Evolutionary conservation across 1,139 yeast species (phyloP), one percentile per base, ranked within the genome.

Genomic region (Magnusiomyces sp.): DNA sequence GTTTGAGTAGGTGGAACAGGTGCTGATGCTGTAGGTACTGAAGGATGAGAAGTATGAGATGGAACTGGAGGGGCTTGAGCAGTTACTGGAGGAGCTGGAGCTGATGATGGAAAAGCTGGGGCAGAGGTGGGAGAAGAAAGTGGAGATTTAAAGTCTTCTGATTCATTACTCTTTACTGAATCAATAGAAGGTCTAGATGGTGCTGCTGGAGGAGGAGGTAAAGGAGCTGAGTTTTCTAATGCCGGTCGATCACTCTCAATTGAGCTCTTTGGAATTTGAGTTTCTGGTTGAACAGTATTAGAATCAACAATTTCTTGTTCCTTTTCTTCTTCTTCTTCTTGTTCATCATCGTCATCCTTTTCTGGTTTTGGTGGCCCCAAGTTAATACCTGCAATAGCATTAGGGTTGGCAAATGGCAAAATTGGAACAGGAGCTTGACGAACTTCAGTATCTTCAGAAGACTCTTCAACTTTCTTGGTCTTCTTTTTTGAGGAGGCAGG

Each of bases 401-500:
- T 62, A 2, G 71, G 63, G 34, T 59, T 61, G 0, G 78, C 77
- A 62, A 73, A 71, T 10, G 83, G 82, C 58, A 77, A 61, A 16
- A 76, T 69, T 1, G 85, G 81, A 46, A 77, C 67, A 1, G 81
- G 63, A 7, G 59, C 60, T n/a, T 50, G 59, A 9, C 42, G 53
- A 5, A 53, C 49, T 29, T 45, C 50, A n/a, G 48, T 20, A 3
- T 39, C 53, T 23, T 61, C 60, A 11, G 54, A 58, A 14, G 56
- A 61, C 5, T 56, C 61, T 27, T 61, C 65, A 41, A 60, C 58
- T 52, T 11, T 58, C 60, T 33, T 53, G 56, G 56, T 51, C 36
- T 52, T 51, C 41, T 36, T 44, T 37, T 44, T 44, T 17, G 32
- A 56, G 9, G 53, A 45, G 17, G 40, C 43, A 5, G 51, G 46